Evolutionary conservation across 129 eudicot genomes (phyloP).

Genomic region (Flaveria ramosissima): DNA sequence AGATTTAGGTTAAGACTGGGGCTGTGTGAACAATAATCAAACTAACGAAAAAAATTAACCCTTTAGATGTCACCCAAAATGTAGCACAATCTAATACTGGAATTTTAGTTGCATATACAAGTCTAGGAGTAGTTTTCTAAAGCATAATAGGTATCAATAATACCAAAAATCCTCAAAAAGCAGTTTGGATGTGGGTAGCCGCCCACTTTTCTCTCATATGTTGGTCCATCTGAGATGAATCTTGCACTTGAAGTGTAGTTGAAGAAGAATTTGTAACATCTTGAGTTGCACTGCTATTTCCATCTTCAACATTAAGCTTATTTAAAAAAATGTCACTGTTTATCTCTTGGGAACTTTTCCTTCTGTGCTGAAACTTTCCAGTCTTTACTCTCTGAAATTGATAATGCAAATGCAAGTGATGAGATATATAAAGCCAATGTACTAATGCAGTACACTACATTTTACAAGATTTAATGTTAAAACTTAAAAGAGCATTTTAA

Average conservation of each 20-base stretch:
- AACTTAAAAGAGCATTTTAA: neutral
- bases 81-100: too few relatives aligned
- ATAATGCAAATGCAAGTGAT: conserved; percentile 17
- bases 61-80: too few relatives aligned
- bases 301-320: conserved; percentile 51
- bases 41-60: too few relatives aligned
- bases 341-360: conserved; percentile 63
- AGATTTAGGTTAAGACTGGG: too few relatives aligned
- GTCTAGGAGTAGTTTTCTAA: neutral
- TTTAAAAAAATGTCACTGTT: conserved; percentile 42
- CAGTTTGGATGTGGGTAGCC: conserved; percentile 78
- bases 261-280: conserved; percentile 57
- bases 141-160: neutral
- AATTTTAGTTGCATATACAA: too few relatives aligned
- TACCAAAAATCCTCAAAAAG: conserved; percentile 96
- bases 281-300: conserved; percentile 40
- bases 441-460: neutral
- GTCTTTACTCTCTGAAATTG: conserved; percentile 47
- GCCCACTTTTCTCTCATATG: conserved; percentile 74
- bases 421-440: conserved; percentile 4
- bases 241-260: conserved; percentile 46
- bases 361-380: conserved; percentile 60
- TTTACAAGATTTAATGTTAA: neutral
- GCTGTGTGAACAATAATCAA: too few relatives aligned
- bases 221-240: conserved; percentile 48